Evolutionary conservation across 345 rosid species (phyloP), one percentile per base, ranked within the genome.

Genomic region (Euphorbia pulcherrima): DNA sequence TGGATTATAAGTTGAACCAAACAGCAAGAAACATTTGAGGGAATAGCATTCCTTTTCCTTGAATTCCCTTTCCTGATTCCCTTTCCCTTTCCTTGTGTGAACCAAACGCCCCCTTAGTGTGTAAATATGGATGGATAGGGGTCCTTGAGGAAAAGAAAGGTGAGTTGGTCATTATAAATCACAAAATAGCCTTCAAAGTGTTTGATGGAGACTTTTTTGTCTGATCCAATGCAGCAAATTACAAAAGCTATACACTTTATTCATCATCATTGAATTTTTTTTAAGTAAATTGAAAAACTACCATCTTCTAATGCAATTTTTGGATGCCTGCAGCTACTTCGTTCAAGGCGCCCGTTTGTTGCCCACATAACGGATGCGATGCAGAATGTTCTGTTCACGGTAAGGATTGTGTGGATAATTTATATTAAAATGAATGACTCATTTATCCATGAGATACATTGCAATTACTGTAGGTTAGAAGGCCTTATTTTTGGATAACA

Each of bases 401-500:
- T 90, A 70, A 79, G 88, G 62, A 67, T 65, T 67, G 44, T 35
- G 48, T 63, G 51, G 26, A 53, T 64, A 59, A 64, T 51, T 66
- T 65, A 62, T 62, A 7, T 30, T 68, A n/a, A n/a, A n/a, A n/a
- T 57, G 59, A 33, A 64, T 50, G 62, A 62, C 47, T 62, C 20
- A 68, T 75, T 74, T 47, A 74, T 81, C 60, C 74, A 39, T 71
- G 71, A 65, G 65, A 12, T 76, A 70, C 55, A 10, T 62, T 69
- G 72, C 60, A 68, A 57, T 50, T 54, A n/a, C 55, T 81, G 2
- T 21, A 90, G 98, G 99, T 94, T 72, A 90, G 91, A 53, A 82
- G 99, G 74, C 99, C 97, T 64, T 89, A 87, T 72, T 94, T 96
- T 96, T 94, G 96, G 97, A 73, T 94, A 75, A 91, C 84, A 59